These are phyloP conservation scores for Kwoniella botswanensis DNA, from an alignment of 768 basidiomycete species.

Conservation along the genomic window DNA sequence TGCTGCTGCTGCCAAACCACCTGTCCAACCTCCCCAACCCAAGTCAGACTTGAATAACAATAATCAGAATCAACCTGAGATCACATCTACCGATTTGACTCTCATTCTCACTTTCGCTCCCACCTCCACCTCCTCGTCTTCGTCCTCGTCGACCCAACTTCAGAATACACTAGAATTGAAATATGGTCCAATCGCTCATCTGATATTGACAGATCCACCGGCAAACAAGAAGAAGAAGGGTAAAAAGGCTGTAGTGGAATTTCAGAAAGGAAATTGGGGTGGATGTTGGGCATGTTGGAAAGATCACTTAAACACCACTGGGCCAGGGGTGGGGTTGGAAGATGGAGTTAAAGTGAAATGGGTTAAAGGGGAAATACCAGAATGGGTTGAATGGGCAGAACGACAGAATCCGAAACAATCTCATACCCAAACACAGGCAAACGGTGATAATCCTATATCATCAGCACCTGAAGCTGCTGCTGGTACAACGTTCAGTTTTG, in stretches of 20 bases:
- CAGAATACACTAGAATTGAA: slow-evolving; percentile 24
- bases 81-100: slow-evolving; percentile 47
- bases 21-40: slow-evolving; percentile 4
- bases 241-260: slow-evolving; percentile 49
- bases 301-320: slow-evolving; percentile 38
- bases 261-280: slow-evolving; percentile 50
- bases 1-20: background rate
- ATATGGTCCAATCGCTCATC: slow-evolving; percentile 50
- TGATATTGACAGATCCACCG: slow-evolving; percentile 39
- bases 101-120: slow-evolving; percentile 51
- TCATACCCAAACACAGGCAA: background rate
- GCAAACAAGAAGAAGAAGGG: slow-evolving; percentile 40
- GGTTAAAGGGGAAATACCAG: slow-evolving; percentile 40
- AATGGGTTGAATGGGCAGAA: slow-evolving; percentile 51
- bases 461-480: background rate
- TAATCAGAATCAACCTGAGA: slow-evolving; percentile 31
- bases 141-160: slow-evolving; percentile 11
- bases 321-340: slow-evolving; percentile 21
- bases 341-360: slow-evolving; percentile 49
- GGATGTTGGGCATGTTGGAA: slow-evolving; percentile 55
- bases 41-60: background rate
- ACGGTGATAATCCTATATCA: slow-evolving; percentile 7
- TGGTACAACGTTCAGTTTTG: slow-evolving; percentile 15
- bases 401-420: slow-evolving; percentile 13
- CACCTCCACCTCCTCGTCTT: slow-evolving; percentile 15